Conservation (phyloP, 257 asterid species). For the Eustoma russellianum region DNA sequence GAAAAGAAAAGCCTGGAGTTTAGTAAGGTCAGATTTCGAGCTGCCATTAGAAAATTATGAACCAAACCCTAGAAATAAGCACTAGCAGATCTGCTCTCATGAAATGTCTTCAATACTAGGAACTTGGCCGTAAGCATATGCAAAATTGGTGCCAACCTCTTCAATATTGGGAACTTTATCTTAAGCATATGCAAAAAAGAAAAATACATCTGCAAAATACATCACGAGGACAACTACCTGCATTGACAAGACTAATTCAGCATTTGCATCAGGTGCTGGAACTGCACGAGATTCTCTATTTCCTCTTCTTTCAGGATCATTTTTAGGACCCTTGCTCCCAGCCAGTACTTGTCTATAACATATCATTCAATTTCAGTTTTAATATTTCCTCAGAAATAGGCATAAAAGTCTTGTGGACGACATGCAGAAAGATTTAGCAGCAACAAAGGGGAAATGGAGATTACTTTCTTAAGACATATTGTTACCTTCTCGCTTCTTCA, state of each 20-base stretch:
- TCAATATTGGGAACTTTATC: no score
- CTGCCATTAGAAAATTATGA: no score
- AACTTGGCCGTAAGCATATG: no score
- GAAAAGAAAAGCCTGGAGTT: no score
- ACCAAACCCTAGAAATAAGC: no score
- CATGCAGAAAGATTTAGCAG: not conserved
- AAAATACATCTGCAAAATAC: not conserved
- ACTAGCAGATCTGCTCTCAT: no score
- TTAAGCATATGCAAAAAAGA: no score
- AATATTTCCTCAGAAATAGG: constrained; percentile 10
- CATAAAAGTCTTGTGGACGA: not conserved
- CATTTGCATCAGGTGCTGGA: constrained; percentile 31
- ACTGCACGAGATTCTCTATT: constrained; percentile 23
- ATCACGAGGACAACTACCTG: constrained; percentile 14
- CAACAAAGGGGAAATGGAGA: not conserved
- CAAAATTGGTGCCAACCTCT: no score
- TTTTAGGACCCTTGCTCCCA: constrained; percentile 27
- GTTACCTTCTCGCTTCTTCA: constrained; percentile 90
- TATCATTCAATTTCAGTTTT: constrained; percentile 7
- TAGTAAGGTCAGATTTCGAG: no score
- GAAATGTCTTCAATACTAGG: no score
- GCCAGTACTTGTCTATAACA: constrained; percentile 47
- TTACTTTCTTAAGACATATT: not conserved
- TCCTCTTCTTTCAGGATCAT: constrained; percentile 17
- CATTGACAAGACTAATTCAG: constrained; percentile 18